Evolutionary conservation across 2,329 filamentous ascomycete genomes (phyloP).

Genomic region (Albophoma yamanashiensis): DNA sequence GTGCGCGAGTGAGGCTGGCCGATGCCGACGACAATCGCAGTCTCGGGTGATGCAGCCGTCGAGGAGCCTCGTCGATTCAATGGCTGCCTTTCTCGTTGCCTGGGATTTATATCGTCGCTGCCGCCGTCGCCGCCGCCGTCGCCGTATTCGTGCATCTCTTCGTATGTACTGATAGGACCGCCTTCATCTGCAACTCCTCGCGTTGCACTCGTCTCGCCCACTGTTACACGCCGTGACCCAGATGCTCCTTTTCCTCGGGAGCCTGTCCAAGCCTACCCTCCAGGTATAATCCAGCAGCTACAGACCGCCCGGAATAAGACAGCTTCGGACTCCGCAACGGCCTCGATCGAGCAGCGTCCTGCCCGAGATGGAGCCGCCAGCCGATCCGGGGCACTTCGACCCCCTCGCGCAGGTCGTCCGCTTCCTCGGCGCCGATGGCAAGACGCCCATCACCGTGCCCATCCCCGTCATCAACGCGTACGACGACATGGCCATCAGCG

Average conservation of each 20-base stretch:
- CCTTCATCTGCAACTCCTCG: background rate
- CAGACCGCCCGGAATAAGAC: background rate
- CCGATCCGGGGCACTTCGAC: conserved; percentile 13
- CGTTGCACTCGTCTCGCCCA: background rate
- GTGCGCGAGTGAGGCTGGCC: background rate
- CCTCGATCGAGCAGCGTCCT: background rate
- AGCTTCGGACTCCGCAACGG: too few species aligned
- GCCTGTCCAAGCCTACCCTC: background rate
- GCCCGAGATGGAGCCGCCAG: conserved; percentile 5
- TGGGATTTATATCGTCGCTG: background rate
- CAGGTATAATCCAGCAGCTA: background rate
- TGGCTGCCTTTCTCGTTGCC: background rate
- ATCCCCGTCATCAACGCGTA: conserved; percentile 20
- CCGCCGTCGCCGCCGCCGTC: too few species aligned
- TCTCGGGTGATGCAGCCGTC: background rate
- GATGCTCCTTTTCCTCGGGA: background rate
- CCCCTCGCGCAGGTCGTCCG: conserved; percentile 23
- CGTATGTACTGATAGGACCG: background rate
- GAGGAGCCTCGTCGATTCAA: background rate
- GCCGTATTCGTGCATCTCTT: background rate
- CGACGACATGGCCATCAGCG: conserved; percentile 20
- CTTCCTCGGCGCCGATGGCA: conserved; percentile 21
- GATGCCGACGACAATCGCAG: background rate
- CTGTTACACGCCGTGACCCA: conserved; percentile 2
- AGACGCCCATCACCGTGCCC: conserved; percentile 19